Conservation (phyloP, 2,329 filamentous ascomycete species). For the Lecanicillium sp. region DNA sequence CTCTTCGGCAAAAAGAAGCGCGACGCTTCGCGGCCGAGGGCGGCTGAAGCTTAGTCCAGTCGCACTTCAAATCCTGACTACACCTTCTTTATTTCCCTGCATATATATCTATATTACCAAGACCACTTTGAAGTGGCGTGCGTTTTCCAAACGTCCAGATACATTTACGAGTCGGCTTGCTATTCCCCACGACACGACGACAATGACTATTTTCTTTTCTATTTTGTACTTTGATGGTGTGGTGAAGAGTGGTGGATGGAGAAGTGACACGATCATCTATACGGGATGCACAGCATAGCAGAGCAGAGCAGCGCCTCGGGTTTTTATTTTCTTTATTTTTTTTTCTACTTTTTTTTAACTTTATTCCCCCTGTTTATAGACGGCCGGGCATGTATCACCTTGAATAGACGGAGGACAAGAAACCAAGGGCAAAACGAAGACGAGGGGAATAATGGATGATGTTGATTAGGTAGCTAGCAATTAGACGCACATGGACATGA, state of each 20-base stretch:
- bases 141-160: no score
- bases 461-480: no score
- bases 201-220: slow-evolving; percentile 5
- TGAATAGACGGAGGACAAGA: slow-evolving; percentile 11
- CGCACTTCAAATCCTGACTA: no score
- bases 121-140: no score
- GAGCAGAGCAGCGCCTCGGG: no score
- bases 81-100: no score
- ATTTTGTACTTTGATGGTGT: slow-evolving; percentile 10
- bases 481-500: no score
- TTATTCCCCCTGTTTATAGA: slow-evolving; percentile 8
- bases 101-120: neutral
- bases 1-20: slow-evolving; percentile 38
- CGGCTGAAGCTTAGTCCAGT: no score
- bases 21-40: slow-evolving; percentile 13
- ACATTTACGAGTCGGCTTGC: neutral
- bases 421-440: no score
- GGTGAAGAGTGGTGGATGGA: slow-evolving; percentile 19
- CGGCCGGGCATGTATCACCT: slow-evolving; percentile 11
- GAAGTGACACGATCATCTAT: slow-evolving; percentile 16
- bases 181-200: neutral
- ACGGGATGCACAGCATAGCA: no score
- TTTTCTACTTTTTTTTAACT: slow-evolving; percentile 10
- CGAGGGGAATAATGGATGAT: no score
- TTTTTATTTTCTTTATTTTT: slow-evolving; percentile 14